Evolutionary conservation across 495 filamentous ascomycete species (phyloP).

Genomic region (Mytilinidion resinicola): DNA sequence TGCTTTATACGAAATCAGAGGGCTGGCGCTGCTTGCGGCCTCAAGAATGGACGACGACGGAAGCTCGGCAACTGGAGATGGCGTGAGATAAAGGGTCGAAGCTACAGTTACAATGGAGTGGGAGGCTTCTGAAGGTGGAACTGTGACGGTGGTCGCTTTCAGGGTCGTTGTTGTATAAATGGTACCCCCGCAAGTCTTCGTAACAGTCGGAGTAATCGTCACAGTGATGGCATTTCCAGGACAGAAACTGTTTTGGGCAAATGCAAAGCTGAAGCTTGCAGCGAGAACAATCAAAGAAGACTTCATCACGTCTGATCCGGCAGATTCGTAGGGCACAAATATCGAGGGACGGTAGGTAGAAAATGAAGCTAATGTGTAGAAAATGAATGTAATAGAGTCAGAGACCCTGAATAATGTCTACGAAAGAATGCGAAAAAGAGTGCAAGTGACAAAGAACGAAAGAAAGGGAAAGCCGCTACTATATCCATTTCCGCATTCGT

Average conservation of each 20-base stretch:
- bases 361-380: background rate
- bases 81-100: background rate
- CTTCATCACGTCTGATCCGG: constrained; percentile 18
- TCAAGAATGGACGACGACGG: background rate
- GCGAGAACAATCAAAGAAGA: constrained; percentile 3
- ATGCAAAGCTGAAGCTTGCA: constrained; percentile 14
- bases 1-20: too few species aligned
- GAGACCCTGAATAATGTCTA: background rate
- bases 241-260: constrained; percentile 5
- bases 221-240: constrained; percentile 4
- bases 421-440: background rate
- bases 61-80: background rate
- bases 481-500: too few species aligned
- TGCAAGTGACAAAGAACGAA: background rate
- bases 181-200: background rate
- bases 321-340: background rate
- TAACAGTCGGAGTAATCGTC: constrained; percentile 9
- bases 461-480: background rate
- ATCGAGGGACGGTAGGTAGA: background rate
- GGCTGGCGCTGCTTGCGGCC: too few species aligned
- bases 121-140: constrained; percentile 1
- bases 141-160: constrained; percentile 1
- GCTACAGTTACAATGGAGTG: too few species aligned
- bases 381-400: constrained; percentile 23
- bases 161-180: background rate